Conservation (phyloP, 2,329 filamentous ascomycete genomes). For the Leptodontidium sp. region DNA sequence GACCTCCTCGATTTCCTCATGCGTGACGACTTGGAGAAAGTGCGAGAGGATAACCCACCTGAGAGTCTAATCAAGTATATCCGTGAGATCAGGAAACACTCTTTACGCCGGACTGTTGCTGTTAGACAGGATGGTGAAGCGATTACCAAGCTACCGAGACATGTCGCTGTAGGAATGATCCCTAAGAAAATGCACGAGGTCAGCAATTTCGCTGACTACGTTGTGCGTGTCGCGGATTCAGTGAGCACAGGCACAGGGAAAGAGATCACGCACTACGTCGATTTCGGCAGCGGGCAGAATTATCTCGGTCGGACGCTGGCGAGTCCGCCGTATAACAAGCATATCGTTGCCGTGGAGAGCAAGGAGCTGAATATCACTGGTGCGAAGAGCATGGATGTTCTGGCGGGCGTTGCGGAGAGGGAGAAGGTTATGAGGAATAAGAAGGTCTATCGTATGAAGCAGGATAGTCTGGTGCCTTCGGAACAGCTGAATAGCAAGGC, state of each 20-base stretch:
- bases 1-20: slow-evolving; percentile 82
- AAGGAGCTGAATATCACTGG: slow-evolving; percentile 86
- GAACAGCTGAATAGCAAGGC: slow-evolving; percentile 54
- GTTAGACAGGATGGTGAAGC: slow-evolving; percentile 46
- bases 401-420: slow-evolving; percentile 78
- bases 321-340: slow-evolving; percentile 82
- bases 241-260: slow-evolving; percentile 65
- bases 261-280: slow-evolving; percentile 84
- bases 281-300: slow-evolving; percentile 97
- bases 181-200: slow-evolving; percentile 97
- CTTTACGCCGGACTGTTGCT: slow-evolving; percentile 69
- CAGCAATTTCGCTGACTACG: slow-evolving; percentile 85
- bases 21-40: slow-evolving; percentile 70
- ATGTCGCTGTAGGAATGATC: slow-evolving; percentile 90
- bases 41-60: slow-evolving; percentile 39
- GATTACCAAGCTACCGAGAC: slow-evolving; percentile 66
- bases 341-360: slow-evolving; percentile 91
- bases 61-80: slow-evolving; percentile 75
- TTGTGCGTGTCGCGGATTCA: slow-evolving; percentile 66
- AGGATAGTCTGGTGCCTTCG: slow-evolving; percentile 48
- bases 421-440: slow-evolving; percentile 81
- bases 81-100: slow-evolving; percentile 72
- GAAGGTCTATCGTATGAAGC: slow-evolving; percentile 68
- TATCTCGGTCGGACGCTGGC: slow-evolving; percentile 91
- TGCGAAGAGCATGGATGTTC: slow-evolving; percentile 84